Conservation (phyloP, 495 filamentous ascomycete species). For the Endocarpon pusillum region DNA sequence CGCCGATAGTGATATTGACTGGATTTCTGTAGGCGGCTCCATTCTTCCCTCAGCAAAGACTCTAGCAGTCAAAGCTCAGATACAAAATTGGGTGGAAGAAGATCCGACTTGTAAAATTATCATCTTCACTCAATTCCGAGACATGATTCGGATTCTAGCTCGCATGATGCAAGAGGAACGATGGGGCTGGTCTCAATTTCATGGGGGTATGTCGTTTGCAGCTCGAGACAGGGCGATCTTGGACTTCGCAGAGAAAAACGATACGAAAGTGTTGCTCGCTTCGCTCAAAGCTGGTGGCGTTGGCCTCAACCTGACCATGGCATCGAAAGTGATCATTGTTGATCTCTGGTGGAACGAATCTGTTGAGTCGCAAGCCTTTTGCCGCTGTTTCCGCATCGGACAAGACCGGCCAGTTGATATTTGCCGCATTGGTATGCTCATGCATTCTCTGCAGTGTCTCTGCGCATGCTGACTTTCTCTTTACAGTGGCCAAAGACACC, state of each 20-base stretch:
- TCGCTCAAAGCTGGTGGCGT: slow-evolving; percentile 29
- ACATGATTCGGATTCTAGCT: slow-evolving; percentile 16
- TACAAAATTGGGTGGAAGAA: slow-evolving; percentile 19
- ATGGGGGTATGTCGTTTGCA: slow-evolving; percentile 14
- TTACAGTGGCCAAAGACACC: slow-evolving; percentile 26
- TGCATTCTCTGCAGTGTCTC: too few relatives aligned
- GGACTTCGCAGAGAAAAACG: slow-evolving; percentile 12
- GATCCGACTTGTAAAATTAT: slow-evolving; percentile 22
- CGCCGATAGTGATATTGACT: slow-evolving; percentile 10
- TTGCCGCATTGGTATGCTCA: slow-evolving; percentile 32
- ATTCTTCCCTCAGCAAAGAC: slow-evolving; percentile 8
- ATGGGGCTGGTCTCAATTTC: slow-evolving; percentile 17
- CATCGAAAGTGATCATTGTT: slow-evolving; percentile 38
- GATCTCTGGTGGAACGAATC: slow-evolving; percentile 46
- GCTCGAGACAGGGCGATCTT: slow-evolving; percentile 16
- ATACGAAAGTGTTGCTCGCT: slow-evolving; percentile 23
- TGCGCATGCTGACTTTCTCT: too few relatives aligned
- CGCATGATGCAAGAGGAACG: slow-evolving; percentile 12
- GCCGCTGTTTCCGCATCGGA: slow-evolving; percentile 44
- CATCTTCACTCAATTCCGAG: slow-evolving; percentile 23
- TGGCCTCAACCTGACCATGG: slow-evolving; percentile 35
- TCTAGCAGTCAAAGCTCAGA: slow-evolving; percentile 6
- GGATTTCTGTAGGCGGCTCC: slow-evolving; percentile 11
- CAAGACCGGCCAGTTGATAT: slow-evolving; percentile 37
- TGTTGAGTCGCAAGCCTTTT: slow-evolving; percentile 36